Evolutionary conservation across 2,329 filamentous ascomycete genomes (phyloP), one percentile per base, ranked within the genome.

Genomic region (Aspergillus sp.): DNA sequence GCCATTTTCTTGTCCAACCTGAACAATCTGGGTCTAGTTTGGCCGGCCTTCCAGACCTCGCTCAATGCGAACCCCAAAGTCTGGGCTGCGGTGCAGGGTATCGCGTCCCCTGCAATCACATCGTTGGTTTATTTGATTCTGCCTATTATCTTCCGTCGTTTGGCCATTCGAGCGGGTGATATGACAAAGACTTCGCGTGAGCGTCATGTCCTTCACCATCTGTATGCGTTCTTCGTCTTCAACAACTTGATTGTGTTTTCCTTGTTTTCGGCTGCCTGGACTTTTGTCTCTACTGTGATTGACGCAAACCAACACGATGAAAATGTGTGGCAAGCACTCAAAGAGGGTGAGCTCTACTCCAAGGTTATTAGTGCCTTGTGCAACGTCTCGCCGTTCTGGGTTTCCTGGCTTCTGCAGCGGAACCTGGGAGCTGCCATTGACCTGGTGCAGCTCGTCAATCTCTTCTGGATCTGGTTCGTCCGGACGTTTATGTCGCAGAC

Each of bases 241-340:
- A 98, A 98, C 79, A 97, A 97, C 63, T 70, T 98, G 47, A 75
- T 98, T 56, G 84, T 97, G 49, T 97, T 97, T 69, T 96, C 90
- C 9, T 75, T 95, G 12, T 97, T 97, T 68, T 88, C 87, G 41
- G 83, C 88, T 1, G 71, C 90, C 13, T 96, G 88, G 82, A 74
- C 75, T 1, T 90, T 90, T 59, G 74, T 90, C 7, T 72, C 82
- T 1, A 74, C 74, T 4, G 82, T 95, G 33, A 72, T 90, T 41
- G 63, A 79, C 3, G 71, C 77, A 41, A 81, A 81, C 0, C 66
- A 76, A 3, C 68, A 77, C 0, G 78, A 81, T 35, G 71, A 76
- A 15, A 76, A 84, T 56, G 80, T 82, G 9, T 88, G 86, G 83
- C 68, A 84, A 17, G 83, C 86, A 1, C 81, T 95, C 44, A 60